Base-by-base conservation (phyloP, 441 rosid species). In the Daphne laureola region DNA sequence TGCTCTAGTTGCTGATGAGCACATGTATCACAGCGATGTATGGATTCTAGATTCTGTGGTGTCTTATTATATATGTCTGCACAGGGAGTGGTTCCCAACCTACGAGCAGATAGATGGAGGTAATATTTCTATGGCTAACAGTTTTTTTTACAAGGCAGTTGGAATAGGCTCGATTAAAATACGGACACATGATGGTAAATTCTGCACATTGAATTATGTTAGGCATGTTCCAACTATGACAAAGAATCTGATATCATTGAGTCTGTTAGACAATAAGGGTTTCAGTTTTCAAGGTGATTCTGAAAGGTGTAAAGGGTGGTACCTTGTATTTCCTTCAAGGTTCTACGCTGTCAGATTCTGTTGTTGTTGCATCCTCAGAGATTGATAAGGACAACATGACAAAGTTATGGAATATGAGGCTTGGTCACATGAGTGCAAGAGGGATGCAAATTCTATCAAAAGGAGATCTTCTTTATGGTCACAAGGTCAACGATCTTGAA, bases 381-480 rank as follows among this genome's bases (percentile, higher is more conserved):
- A 42, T 42, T 3, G 44, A 18, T 3, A 42, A 42, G 14, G 12
- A 42, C 14, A n/a, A 42, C 14, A 42, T 42, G 1, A 42, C 44
- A 1, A 42, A 42, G 44, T 42, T 42, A 42, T 42, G 14, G 14
- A 1, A 42, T n/a, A 42, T 42, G 12, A 42, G 44, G 14, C 44
- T 42, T 42, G 44, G 44, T 11, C 44, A 42, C 14, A 9, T 42
- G 44, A 42, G 44, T 42, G 3, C 12, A 42, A 42, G 44, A n/a
- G 44, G 44, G 44, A 42, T 42, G 44, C 44, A 42, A 42, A 42
- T 42, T 42, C 44, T 42, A 3, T 42, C 44, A 9, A 58, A 46
- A 11, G 1, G 40, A 2, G 25, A 46, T n/a, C 18, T 18, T 36
- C 46, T 49, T 4, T 18, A n/a, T 48, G 38, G 47, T 12, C 23